phyloP scores from a whole-genome alignment of 2,329 filamentous ascomycete species.

The Moelleriella libera region DNA sequence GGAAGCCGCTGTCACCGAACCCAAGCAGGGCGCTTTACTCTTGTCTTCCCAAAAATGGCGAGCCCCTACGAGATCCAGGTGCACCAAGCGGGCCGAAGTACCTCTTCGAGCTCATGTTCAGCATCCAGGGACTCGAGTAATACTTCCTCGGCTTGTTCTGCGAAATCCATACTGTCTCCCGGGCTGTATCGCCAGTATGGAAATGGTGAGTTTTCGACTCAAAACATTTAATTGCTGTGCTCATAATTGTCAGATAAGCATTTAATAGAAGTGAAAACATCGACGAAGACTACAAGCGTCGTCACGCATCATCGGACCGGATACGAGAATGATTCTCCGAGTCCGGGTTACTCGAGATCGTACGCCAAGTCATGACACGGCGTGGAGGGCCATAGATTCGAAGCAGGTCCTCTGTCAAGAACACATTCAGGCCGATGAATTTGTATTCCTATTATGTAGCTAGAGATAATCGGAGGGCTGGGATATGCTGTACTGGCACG shows the following conservation, averaged over 20 bases:
- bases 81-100: neutral
- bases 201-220: slow-evolving; percentile 12
- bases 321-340: slow-evolving; percentile 16
- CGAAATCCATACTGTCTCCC: slow-evolving; percentile 10
- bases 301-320: slow-evolving; percentile 16
- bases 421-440: too few relatives aligned
- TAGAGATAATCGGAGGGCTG: too few relatives aligned
- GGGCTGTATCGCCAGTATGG: slow-evolving; percentile 16
- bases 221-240: slow-evolving; percentile 1
- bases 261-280: slow-evolving; percentile 9
- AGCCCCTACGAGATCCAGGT: neutral
- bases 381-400: too few relatives aligned
- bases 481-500: too few relatives aligned
- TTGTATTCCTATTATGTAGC: too few relatives aligned
- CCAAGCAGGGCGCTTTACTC: neutral
- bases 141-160: neutral
- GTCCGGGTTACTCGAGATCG: slow-evolving; percentile 12
- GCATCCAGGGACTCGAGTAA: neutral
- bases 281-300: slow-evolving; percentile 12
- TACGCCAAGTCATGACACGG: slow-evolving; percentile 6
- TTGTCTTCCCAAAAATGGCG: neutral
- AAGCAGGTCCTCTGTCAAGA: too few relatives aligned
- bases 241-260: slow-evolving; percentile 10
- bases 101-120: neutral
- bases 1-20: too few relatives aligned